Conservation (phyloP, 2,329 filamentous ascomycete genomes). For the Botrytis squamosa region DNA sequence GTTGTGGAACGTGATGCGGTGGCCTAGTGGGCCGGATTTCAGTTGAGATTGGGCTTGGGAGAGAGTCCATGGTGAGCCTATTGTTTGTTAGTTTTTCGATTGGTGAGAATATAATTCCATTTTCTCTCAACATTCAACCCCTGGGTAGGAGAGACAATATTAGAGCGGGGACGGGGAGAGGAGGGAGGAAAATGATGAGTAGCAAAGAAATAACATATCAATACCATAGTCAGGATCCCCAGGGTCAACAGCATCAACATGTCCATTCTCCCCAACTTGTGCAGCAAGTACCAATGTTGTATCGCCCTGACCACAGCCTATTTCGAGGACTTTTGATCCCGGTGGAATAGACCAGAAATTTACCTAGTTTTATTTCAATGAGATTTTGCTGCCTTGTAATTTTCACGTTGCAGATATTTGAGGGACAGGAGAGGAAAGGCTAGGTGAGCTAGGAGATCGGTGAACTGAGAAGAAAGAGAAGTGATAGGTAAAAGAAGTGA, state of each 20-base stretch:
- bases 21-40: constrained; percentile 43
- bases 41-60: constrained; percentile 50
- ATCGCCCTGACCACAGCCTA: constrained; percentile 61
- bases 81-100: neutral
- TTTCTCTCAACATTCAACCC: neutral
- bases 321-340: constrained; percentile 50
- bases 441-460: neutral
- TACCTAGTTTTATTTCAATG: constrained; percentile 18
- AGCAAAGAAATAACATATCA: constrained; percentile 8
- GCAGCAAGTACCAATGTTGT: constrained; percentile 54
- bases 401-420: neutral
- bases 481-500: neutral
- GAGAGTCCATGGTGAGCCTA: constrained; percentile 49
- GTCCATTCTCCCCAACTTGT: constrained; percentile 46
- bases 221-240: constrained; percentile 49
- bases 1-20: constrained; percentile 46
- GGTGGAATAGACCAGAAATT: constrained; percentile 41
- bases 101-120: neutral
- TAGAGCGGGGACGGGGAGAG: neutral
- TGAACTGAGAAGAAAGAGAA: neutral
- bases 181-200: neutral
- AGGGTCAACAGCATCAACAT: constrained; percentile 54
- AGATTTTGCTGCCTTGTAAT: neutral
- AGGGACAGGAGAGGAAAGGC: neutral
- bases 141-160: neutral